Percentiles rank a stretch among this genome's conserved stretches.
Conservation (phyloP, 208 protist species). For the Crithidia sp. region DNA sequence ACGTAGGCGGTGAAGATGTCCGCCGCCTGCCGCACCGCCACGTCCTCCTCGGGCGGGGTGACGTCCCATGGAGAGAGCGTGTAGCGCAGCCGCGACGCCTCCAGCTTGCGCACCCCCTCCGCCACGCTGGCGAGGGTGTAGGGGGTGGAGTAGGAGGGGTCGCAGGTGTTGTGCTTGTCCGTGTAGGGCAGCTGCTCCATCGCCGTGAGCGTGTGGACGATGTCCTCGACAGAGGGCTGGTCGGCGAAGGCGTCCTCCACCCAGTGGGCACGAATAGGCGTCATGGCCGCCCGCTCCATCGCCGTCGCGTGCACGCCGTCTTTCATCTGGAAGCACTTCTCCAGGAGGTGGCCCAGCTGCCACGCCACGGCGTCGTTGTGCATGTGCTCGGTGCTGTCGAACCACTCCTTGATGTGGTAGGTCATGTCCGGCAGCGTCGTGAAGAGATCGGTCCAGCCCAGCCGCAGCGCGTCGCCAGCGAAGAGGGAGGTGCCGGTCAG, state of each 20-base stretch:
- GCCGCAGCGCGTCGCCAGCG: slow-evolving; percentile 84
- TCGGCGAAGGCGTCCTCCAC: slow-evolving; percentile 92
- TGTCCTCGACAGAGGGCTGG: slow-evolving; percentile 80
- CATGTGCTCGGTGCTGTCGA: slow-evolving; percentile 90
- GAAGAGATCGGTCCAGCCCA: slow-evolving; percentile 92
- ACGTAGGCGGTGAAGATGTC: slow-evolving; percentile 88
- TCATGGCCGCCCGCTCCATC: slow-evolving; percentile 88
- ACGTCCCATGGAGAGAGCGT: slow-evolving; percentile 84
- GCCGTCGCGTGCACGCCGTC: slow-evolving; percentile 67
- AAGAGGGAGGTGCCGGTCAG: slow-evolving; percentile 91
- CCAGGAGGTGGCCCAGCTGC: slow-evolving; percentile 90
- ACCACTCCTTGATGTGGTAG: slow-evolving; percentile 93
- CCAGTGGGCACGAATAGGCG: slow-evolving; percentile 82
- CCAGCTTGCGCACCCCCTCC: slow-evolving; percentile 63
- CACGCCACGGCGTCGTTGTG: slow-evolving; percentile 92
- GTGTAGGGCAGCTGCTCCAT: slow-evolving; percentile 77
- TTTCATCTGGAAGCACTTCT: slow-evolving; percentile 88
- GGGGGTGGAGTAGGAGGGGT: slow-evolving; percentile 56
- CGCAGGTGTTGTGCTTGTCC: slow-evolving; percentile 77
- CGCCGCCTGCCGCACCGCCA: slow-evolving; percentile 71
- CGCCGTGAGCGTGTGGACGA: slow-evolving; percentile 70
- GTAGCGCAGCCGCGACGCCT: slow-evolving; percentile 69
- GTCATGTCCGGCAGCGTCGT: slow-evolving; percentile 85
- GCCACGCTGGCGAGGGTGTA: slow-evolving; percentile 77
- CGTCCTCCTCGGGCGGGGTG: slow-evolving; percentile 75